Conservation (phyloP, 2,329 filamentous ascomycete species). For the Coniochaeta sp. region DNA sequence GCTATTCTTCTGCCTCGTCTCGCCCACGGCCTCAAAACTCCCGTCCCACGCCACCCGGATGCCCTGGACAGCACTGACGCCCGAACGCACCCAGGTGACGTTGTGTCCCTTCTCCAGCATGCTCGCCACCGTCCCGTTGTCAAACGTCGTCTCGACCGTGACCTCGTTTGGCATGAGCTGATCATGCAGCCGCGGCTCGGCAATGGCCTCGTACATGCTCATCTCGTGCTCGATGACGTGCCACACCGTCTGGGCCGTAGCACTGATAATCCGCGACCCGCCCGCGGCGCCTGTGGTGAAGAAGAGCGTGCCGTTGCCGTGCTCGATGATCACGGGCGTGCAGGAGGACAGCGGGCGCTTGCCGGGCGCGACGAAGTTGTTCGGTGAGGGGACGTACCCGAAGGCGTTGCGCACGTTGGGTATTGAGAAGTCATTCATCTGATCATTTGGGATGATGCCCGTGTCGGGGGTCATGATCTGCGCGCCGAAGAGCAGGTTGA, state of each 20-base stretch:
- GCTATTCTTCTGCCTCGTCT: slow-evolving; percentile 71
- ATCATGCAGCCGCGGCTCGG: slow-evolving; percentile 68
- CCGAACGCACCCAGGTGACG: slow-evolving; percentile 61
- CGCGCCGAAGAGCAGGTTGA: slow-evolving; percentile 82
- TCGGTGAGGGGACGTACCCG: slow-evolving; percentile 66
- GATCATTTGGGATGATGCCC: slow-evolving; percentile 70
- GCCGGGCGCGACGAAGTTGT: slow-evolving; percentile 73
- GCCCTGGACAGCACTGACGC: slow-evolving; percentile 65
- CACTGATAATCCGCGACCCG: slow-evolving; percentile 76
- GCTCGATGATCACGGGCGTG: slow-evolving; percentile 72
- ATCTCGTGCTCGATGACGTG: slow-evolving; percentile 64
- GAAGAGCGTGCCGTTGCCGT: slow-evolving; percentile 59
- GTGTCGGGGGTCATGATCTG: slow-evolving; percentile 72
- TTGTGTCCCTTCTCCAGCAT: slow-evolving; percentile 65
- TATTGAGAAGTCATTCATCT: slow-evolving; percentile 80
- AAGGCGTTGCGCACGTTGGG: slow-evolving; percentile 73
- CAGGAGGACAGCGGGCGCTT: slow-evolving; percentile 84
- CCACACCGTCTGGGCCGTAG: slow-evolving; percentile 71
- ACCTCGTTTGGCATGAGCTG: slow-evolving; percentile 67
- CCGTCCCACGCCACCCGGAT: slow-evolving; percentile 57
- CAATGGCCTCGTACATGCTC: slow-evolving; percentile 55
- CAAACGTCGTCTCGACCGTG: slow-evolving; percentile 64
- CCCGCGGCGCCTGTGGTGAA: slow-evolving; percentile 72
- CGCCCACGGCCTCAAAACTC: slow-evolving; percentile 71
- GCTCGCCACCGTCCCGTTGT: slow-evolving; percentile 61